These are phyloP conservation scores for Nyssa sinensis DNA, from an alignment of 148 eudicot species.

Conservation along the genomic window DNA sequence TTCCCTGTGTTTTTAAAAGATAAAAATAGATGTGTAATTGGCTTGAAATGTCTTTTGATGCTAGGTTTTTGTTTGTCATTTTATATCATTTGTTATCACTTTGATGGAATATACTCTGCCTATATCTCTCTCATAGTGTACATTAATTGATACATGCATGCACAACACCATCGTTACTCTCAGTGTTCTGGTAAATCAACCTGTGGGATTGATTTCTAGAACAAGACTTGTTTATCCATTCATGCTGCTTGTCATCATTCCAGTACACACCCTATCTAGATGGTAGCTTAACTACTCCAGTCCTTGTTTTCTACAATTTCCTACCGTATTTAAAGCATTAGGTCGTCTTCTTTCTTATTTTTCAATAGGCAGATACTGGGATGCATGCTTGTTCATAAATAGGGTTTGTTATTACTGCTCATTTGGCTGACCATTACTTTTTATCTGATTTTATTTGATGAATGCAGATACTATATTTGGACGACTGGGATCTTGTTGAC, in stretches of 20 bases:
- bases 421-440: background rate
- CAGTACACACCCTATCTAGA: background rate
- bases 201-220: background rate
- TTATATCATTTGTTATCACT: background rate
- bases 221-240: background rate
- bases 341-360: background rate
- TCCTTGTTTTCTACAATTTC: background rate
- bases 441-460: conserved; percentile 7
- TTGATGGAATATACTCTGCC: background rate
- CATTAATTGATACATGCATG: background rate
- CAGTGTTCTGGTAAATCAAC: background rate
- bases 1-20: background rate
- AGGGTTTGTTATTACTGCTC: background rate
- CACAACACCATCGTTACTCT: background rate
- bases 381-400: background rate
- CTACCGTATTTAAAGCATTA: background rate
- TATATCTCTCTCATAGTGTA: background rate
- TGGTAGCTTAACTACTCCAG: background rate
- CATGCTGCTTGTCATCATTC: background rate
- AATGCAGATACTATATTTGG: conserved; percentile 60
- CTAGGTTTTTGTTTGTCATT: background rate
- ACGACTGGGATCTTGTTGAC: conserved; percentile 58
- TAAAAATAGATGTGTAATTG: background rate
- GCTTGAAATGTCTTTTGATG: background rate
- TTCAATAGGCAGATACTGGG: background rate